Conservation (phyloP, 2,329 filamentous ascomycete species). For the Epichloe sibirici region DNA sequence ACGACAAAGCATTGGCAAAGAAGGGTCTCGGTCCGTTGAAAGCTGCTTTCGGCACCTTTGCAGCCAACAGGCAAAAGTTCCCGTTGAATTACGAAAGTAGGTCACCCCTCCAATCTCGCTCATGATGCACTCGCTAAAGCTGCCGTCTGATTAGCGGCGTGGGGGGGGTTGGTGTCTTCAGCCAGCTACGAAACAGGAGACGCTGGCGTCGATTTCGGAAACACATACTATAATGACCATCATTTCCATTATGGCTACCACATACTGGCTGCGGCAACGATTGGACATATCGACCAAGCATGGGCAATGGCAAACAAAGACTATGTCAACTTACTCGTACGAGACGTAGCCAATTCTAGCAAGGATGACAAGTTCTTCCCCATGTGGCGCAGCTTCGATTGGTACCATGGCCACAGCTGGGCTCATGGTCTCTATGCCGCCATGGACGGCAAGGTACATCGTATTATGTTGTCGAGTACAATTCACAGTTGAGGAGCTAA, state of each 20-base stretch:
- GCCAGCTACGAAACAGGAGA: constrained; percentile 61
- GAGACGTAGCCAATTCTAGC: constrained; percentile 71
- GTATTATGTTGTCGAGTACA: not conserved
- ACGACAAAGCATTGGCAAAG: constrained; percentile 43
- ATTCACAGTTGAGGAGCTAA: not conserved
- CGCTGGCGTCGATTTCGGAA: constrained; percentile 71
- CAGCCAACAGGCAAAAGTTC: constrained; percentile 53
- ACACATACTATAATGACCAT: constrained; percentile 70
- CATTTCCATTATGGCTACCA: constrained; percentile 81
- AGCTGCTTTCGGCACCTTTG: constrained; percentile 52
- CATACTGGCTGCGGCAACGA: constrained; percentile 72
- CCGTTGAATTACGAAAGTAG: constrained; percentile 52
- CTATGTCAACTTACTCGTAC: constrained; percentile 73
- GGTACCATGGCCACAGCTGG: constrained; percentile 92
- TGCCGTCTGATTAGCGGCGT: constrained; percentile 34
- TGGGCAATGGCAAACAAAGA: constrained; percentile 65
- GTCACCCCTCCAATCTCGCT: constrained; percentile 12
- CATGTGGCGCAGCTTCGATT: constrained; percentile 75
- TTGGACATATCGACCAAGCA: constrained; percentile 61
- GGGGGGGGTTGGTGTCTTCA: constrained; percentile 74
- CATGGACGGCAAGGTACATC: constrained; percentile 53
- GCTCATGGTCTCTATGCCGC: constrained; percentile 66
- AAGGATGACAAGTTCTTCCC: constrained; percentile 63
- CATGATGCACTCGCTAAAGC: not conserved
- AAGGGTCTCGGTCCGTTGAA: constrained; percentile 51